phyloP scores from a whole-genome alignment of 2,329 filamentous ascomycete genomes.

The Scedosporium aurantiacum region DNA sequence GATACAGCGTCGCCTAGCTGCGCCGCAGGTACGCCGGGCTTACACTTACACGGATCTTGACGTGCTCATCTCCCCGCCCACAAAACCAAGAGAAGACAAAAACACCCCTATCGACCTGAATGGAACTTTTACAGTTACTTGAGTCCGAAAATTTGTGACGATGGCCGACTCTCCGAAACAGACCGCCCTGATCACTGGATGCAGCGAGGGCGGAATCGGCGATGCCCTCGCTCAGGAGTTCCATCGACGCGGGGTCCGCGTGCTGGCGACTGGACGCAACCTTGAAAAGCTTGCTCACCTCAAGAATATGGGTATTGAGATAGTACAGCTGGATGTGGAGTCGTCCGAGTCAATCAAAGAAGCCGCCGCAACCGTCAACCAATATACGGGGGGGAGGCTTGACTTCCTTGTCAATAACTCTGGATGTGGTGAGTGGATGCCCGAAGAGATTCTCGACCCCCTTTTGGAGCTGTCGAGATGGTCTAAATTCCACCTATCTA shows the following conservation, averaged over 20 bases:
- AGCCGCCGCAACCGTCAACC: slow-evolving; percentile 20
- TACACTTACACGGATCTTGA: not conserved
- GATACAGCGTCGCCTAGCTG: too few species aligned
- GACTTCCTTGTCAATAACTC: slow-evolving; percentile 35
- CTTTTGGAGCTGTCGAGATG: not conserved
- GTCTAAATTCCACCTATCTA: not conserved
- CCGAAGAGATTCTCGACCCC: not conserved
- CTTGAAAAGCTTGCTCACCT: slow-evolving; percentile 21
- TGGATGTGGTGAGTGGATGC: slow-evolving; percentile 16
- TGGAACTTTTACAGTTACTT: not conserved
- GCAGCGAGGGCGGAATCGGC: slow-evolving; percentile 27
- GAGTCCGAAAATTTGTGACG: not conserved
- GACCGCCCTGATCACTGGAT: slow-evolving; percentile 26
- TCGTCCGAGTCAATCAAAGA: slow-evolving; percentile 20
- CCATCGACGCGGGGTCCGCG: slow-evolving; percentile 22
- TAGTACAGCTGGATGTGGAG: slow-evolving; percentile 29
- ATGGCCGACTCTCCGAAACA: slow-evolving; percentile 1
- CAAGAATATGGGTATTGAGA: slow-evolving; percentile 21
- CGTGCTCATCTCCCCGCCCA: too few species aligned
- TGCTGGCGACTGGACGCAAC: slow-evolving; percentile 29
- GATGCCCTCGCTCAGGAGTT: slow-evolving; percentile 27
- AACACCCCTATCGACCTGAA: not conserved
- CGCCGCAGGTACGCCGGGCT: too few species aligned
- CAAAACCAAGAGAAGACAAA: too few species aligned
- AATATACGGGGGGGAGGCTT: slow-evolving; percentile 23